These are phyloP conservation scores for Tolypocladium cylindrosporum DNA, from an alignment of 2,329 filamentous ascomycete species.

Conservation along the genomic window DNA sequence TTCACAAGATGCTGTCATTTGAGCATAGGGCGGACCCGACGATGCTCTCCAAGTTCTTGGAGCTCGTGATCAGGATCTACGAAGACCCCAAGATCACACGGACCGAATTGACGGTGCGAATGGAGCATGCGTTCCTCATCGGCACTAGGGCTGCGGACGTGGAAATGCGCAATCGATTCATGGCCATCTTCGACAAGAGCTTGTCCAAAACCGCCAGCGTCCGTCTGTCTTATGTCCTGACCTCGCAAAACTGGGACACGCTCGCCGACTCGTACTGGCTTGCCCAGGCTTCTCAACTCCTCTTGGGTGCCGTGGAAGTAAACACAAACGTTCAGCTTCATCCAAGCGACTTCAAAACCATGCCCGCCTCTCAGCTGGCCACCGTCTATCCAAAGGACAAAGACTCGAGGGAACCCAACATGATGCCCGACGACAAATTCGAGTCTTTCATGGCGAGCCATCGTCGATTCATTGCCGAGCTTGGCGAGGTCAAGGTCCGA, in stretches of 20 bases:
- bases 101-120: conserved; percentile 88
- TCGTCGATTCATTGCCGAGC: conserved; percentile 70
- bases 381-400: conserved; percentile 67
- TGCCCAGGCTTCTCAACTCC: conserved; percentile 83
- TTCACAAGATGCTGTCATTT: conserved; percentile 98
- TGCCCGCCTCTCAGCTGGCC: conserved; percentile 65
- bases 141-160: conserved; percentile 89
- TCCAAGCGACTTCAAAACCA: conserved; percentile 70
- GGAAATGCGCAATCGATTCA: conserved; percentile 93
- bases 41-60: conserved; percentile 84
- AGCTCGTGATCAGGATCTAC: conserved; percentile 95
- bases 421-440: conserved; percentile 74
- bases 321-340: conserved; percentile 71
- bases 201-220: conserved; percentile 86
- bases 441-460: conserved; percentile 71
- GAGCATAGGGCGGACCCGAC: conserved; percentile 75
- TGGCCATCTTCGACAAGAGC: conserved; percentile 91
- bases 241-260: conserved; percentile 94
- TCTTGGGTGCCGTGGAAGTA: conserved; percentile 85
- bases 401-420: conserved; percentile 51
- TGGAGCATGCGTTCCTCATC: conserved; percentile 97
- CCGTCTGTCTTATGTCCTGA: conserved; percentile 79
- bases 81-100: conserved; percentile 93
- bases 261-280: conserved; percentile 95
- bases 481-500: conserved; percentile 76